A percentile compares a stretch with the other conserved stretches of the same genome.
Conservation (phyloP, 352 stramenopile genomes). For the Peronospora farinosa region DNA sequence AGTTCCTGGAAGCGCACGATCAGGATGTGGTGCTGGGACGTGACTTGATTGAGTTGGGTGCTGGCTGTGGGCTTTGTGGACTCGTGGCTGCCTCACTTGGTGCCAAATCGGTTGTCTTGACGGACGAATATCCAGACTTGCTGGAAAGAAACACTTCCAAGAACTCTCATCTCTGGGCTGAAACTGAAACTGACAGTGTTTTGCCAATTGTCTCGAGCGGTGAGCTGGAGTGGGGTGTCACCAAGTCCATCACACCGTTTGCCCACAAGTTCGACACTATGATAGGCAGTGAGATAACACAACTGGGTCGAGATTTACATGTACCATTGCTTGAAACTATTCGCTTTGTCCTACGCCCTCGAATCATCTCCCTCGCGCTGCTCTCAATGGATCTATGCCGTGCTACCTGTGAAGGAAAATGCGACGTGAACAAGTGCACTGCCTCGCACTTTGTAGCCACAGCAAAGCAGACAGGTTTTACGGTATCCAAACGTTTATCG, state of each 20-base stretch:
- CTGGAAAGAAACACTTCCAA: constrained; percentile 37
- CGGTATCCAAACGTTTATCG: constrained; percentile 33
- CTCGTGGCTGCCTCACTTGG: constrained; percentile 39
- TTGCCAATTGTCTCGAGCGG: constrained; percentile 21
- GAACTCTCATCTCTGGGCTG: constrained; percentile 29
- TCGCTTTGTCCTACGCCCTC: constrained; percentile 24
- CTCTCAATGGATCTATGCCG: constrained; percentile 54
- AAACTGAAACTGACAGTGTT: constrained; percentile 3
- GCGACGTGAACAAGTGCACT: constrained; percentile 45
- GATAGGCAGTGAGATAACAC: constrained; percentile 58
- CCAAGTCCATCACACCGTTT: constrained; percentile 28
- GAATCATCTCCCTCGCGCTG: constrained; percentile 28
- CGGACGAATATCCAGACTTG: constrained; percentile 53
- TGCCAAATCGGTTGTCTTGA: constrained; percentile 32
- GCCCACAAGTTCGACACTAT: constrained; percentile 41
- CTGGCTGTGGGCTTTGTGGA: constrained; percentile 49
- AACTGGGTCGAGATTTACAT: constrained; percentile 41
- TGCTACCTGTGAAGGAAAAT: constrained; percentile 29
- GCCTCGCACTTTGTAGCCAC: constrained; percentile 43
- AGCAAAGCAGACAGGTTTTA: constrained; percentile 36
- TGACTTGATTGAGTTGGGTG: constrained; percentile 49
- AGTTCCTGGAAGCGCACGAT: constrained; percentile 34
- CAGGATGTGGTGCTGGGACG: constrained; percentile 21
- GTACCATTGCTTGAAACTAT: constrained; percentile 40
- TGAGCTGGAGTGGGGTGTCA: constrained; percentile 34